Conservation (phyloP, 495 filamentous ascomycete species). For the Aspergillus hancockii region DNA sequence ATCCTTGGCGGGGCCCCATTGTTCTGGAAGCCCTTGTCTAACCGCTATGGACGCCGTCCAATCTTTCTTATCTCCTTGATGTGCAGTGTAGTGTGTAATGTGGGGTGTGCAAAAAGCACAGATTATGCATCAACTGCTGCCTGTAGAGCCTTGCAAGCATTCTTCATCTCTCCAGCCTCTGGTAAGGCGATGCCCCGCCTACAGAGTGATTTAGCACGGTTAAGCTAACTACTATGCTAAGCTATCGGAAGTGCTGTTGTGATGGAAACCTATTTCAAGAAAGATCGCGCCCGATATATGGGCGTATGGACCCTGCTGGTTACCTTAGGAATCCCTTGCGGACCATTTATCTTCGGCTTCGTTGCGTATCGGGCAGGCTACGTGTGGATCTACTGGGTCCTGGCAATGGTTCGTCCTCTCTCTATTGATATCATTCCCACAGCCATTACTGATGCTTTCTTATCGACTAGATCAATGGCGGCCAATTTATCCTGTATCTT, state of each 20-base stretch:
- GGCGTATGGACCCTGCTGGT: constrained; percentile 55
- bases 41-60: constrained; percentile 55
- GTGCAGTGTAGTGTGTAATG: constrained; percentile 44
- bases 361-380: constrained; percentile 44
- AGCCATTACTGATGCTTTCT: constrained; percentile 9
- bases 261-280: constrained; percentile 51
- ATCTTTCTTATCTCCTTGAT: constrained; percentile 52
- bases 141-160: constrained; percentile 37
- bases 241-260: constrained; percentile 54
- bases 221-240: background rate
- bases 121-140: constrained; percentile 43
- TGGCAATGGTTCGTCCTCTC: constrained; percentile 39
- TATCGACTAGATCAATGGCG: constrained; percentile 46
- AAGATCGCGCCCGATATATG: constrained; percentile 52
- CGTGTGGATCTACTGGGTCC: constrained; percentile 45
- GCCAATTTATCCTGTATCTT: constrained; percentile 53
- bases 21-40: constrained; percentile 59
- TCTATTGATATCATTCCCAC: background rate
- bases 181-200: constrained; percentile 12
- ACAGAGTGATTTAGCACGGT: background rate
- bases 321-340: constrained; percentile 50
- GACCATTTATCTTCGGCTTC: constrained; percentile 51
- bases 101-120: constrained; percentile 45
- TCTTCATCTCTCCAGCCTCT: constrained; percentile 53
- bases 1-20: constrained; percentile 50